Conservation (phyloP, 163 green algal genomes). For the Scenedesmus sp. region DNA sequence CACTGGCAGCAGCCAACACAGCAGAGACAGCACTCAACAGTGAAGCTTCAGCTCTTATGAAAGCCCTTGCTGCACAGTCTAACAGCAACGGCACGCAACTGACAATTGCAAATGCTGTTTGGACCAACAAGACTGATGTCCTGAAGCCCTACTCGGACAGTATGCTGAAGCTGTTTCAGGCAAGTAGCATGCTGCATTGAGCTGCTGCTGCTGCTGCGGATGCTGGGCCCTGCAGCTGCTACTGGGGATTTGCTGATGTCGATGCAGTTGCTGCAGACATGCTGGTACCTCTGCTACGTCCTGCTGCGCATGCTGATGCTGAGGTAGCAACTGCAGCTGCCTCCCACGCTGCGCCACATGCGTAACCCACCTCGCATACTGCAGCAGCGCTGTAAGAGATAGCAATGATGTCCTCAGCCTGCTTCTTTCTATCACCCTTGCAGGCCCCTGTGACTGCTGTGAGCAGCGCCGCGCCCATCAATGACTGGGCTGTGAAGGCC, state of each 20-base stretch:
- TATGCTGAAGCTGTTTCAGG: conserved; percentile 30
- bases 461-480: conserved; percentile 6
- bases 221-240: too few species aligned
- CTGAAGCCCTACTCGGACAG: not conserved
- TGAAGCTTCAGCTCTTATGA: not conserved
- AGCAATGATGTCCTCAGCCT: too few species aligned
- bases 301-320: too few species aligned
- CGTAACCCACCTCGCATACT: too few species aligned
- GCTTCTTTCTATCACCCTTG: not conserved
- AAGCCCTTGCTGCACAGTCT: not conserved
- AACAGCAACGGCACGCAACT: conserved; percentile 25
- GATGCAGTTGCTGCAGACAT: too few species aligned
- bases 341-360: too few species aligned
- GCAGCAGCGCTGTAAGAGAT: too few species aligned
- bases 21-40: conserved; percentile 27
- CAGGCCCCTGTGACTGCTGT: not conserved
- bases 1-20: not conserved
- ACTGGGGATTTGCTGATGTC: too few species aligned
- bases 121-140: conserved; percentile 28
- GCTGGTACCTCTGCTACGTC: too few species aligned
- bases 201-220: conserved; percentile 16
- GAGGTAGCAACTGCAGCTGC: too few species aligned
- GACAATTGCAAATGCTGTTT: conserved; percentile 35
- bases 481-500: not conserved
- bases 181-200: not conserved